A percentile compares a stretch with the other conserved stretches of the same genome.
These are phyloP conservation scores for Trametes meyenii DNA, from an alignment of 768 basidiomycete genomes.

Conservation along the genomic window DNA sequence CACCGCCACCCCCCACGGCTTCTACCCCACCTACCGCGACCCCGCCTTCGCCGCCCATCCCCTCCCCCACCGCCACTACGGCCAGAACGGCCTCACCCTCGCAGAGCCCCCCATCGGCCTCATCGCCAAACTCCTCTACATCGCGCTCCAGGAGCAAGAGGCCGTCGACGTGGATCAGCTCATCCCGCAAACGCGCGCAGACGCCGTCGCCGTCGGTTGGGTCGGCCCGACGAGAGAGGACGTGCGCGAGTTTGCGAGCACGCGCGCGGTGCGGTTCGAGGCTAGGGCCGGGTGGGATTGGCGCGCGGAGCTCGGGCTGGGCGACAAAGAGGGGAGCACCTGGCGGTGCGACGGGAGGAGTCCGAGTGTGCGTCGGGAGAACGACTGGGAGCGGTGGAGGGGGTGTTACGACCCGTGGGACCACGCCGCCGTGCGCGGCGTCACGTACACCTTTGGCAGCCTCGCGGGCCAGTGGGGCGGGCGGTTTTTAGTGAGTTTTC, in stretches of 20 bases:
- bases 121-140: constrained; percentile 66
- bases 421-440: constrained; percentile 31
- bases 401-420: constrained; percentile 46
- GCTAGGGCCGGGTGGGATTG: constrained; percentile 30
- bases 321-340: constrained; percentile 29
- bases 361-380: constrained; percentile 51
- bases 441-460: constrained; percentile 50
- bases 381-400: constrained; percentile 57
- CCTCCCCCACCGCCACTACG: constrained; percentile 32
- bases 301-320: constrained; percentile 19
- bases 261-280: constrained; percentile 34
- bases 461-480: constrained; percentile 67
- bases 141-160: constrained; percentile 54
- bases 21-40: constrained; percentile 49
- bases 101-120: constrained; percentile 50
- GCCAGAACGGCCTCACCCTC: constrained; percentile 24
- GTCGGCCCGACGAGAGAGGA: constrained; percentile 56
- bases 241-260: constrained; percentile 54
- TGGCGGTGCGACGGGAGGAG: constrained; percentile 25
- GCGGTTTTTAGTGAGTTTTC: constrained; percentile 54
- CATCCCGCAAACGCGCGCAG: constrained; percentile 35
- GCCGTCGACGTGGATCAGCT: constrained; percentile 29
- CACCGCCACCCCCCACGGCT: constrained; percentile 44
- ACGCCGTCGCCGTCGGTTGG: constrained; percentile 33
- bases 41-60: constrained; percentile 17